phyloP scores from a whole-genome alignment of 2,329 filamentous ascomycete genomes.

The Passalora sequoiae region DNA sequence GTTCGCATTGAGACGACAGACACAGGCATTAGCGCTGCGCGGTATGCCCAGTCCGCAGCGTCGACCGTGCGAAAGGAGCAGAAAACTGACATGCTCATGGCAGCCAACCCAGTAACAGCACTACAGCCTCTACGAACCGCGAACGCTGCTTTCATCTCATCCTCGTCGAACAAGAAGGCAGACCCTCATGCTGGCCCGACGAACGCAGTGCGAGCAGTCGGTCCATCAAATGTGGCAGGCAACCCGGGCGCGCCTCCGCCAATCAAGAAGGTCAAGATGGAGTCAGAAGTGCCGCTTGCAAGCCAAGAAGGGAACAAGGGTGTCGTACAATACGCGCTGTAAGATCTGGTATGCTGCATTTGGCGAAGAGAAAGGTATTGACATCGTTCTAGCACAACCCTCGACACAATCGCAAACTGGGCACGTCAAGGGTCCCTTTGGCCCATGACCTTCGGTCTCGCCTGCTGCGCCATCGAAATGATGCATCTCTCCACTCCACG shows the following conservation, averaged over 20 bases:
- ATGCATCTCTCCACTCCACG: conserved; percentile 85
- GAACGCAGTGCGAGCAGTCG: conserved; percentile 31
- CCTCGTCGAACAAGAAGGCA: conserved; percentile 60
- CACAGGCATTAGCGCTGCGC: conserved; percentile 52
- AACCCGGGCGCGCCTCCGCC: conserved; percentile 50
- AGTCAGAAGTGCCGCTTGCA: conserved; percentile 65
- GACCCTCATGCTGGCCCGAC: conserved; percentile 31
- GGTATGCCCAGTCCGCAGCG: conserved; percentile 37
- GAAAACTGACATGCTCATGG: conserved; percentile 23
- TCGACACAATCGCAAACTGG: conserved; percentile 80
- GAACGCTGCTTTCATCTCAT: conserved; percentile 58
- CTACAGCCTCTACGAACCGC: conserved; percentile 60
- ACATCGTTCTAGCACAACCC: conserved; percentile 57
- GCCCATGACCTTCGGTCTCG: conserved; percentile 84
- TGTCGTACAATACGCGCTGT: conserved; percentile 80
- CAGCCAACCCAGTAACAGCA: conserved; percentile 62
- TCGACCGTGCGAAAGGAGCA: conserved; percentile 7
- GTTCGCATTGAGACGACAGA: conserved; percentile 49
- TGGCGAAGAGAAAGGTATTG: conserved; percentile 11
- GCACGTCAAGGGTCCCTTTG: conserved; percentile 76
- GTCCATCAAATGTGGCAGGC: conserved; percentile 44
- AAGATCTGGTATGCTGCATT: conserved; percentile 40
- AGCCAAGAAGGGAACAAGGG: conserved; percentile 78
- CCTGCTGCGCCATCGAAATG: conserved; percentile 88
- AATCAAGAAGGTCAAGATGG: conserved; percentile 51